Conservation (phyloP, 2,329 filamentous ascomycete genomes). For the Didymosphaeria variabile region DNA sequence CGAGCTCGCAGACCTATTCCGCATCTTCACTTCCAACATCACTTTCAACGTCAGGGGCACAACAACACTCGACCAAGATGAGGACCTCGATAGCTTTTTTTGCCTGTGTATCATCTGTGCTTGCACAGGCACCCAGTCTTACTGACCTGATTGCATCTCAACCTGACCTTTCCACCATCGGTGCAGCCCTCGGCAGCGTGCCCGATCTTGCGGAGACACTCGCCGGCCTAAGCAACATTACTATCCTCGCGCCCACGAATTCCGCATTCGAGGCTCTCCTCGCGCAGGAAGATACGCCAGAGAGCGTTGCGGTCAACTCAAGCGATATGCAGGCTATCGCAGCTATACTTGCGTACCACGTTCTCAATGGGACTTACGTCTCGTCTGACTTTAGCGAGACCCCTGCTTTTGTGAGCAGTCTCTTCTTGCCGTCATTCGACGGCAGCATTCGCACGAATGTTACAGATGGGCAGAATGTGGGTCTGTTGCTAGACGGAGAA, state of each 20-base stretch:
- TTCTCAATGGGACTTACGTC: constrained; percentile 11
- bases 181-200: neutral
- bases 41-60: no score
- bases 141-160: constrained; percentile 6
- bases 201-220: constrained; percentile 2
- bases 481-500: neutral
- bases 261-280: constrained; percentile 5
- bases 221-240: neutral
- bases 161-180: constrained; percentile 3
- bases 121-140: constrained; percentile 9
- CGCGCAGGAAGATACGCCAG: neutral
- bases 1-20: neutral
- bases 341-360: constrained; percentile 5
- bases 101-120: constrained; percentile 1
- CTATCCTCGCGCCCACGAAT: constrained; percentile 8
- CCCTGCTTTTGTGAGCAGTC: neutral
- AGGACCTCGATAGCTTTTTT: constrained; percentile 3
- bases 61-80: neutral
- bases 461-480: constrained; percentile 9
- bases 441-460: neutral
- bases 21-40: neutral
- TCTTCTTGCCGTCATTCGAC: neutral
- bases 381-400: constrained; percentile 5
- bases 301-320: neutral
- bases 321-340: neutral